A percentile compares a stretch with the other conserved stretches of the same genome.
phyloP scores from a whole-genome alignment of 441 rosid genomes.

The Erodium trifolium region DNA sequence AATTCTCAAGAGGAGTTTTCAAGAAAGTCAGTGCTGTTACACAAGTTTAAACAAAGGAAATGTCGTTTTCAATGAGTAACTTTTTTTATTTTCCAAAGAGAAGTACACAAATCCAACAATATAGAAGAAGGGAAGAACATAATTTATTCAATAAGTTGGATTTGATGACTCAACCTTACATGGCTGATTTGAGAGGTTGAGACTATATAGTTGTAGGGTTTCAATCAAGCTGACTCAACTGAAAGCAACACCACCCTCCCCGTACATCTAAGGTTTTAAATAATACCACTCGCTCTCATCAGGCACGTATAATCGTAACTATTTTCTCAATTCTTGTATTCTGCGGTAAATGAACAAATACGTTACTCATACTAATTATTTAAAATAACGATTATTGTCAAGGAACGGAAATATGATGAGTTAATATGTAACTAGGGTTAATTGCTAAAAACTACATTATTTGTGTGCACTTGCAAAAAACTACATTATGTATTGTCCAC shows the following conservation, averaged over 20 bases:
- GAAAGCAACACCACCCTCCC: constrained; percentile 20
- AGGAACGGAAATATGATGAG: no score
- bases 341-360: not conserved
- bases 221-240: constrained; percentile 28
- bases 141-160: constrained; percentile 17
- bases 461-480: no score
- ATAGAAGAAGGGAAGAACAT: constrained; percentile 2
- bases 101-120: constrained; percentile 15
- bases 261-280: no score
- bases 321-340: no score
- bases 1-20: not conserved
- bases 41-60: not conserved
- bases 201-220: constrained; percentile 13
- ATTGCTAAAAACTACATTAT: no score
- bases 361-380: no score
- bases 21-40: no score
- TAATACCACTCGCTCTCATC: no score
- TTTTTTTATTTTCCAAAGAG: constrained; percentile 3
- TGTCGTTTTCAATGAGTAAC: constrained; percentile 16
- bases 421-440: no score
- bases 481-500: no score
- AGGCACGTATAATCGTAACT: no score
- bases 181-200: constrained; percentile 17
- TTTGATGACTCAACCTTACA: constrained; percentile 29
- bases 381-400: no score